Percentiles rank a stretch among this genome's conserved stretches.
Evolutionary conservation across 129 eudicot genomes (phyloP).

Genomic region (Glebionis coronaria): DNA sequence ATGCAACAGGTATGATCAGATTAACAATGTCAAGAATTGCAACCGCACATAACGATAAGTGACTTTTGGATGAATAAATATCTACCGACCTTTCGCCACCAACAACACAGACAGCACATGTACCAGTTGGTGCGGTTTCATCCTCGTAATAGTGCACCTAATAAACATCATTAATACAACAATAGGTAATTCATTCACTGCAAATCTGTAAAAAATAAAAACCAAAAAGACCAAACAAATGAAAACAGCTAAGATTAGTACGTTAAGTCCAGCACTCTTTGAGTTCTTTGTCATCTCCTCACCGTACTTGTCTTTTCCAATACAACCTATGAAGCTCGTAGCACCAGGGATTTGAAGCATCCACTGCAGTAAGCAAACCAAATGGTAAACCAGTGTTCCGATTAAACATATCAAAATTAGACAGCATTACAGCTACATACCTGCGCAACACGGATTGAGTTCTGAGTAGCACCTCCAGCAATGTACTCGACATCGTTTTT

Average conservation of each 20-base stretch:
- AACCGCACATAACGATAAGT: neutral
- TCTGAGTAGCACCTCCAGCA: too few species aligned
- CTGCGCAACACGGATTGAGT: too few species aligned
- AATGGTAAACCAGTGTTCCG: too few species aligned
- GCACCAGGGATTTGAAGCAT: conserved; percentile 94
- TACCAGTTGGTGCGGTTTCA: conserved; percentile 80
- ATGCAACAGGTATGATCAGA: neutral
- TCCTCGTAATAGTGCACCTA: conserved; percentile 89
- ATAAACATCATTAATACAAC: conserved; percentile 1
- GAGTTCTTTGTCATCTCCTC: conserved; percentile 87
- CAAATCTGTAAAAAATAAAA: neutral
- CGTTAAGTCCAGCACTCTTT: conserved; percentile 68
- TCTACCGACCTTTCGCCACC: conserved; percentile 80
- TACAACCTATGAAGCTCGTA: conserved; percentile 81
- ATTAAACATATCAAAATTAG: too few species aligned
- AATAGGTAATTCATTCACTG: neutral
- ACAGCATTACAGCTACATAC: too few species aligned
- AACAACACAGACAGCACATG: conserved; percentile 90
- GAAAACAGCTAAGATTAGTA: conserved; percentile 25
- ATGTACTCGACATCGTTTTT: neutral
- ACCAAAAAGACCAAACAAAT: conserved; percentile 1
- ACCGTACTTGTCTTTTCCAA: conserved; percentile 95
- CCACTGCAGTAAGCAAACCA: conserved; percentile 52
- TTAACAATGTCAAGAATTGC: too few species aligned
- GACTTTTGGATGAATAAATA: neutral